These are phyloP conservation scores for Aspergillus ochraceoroseus DNA, from an alignment of 2,329 filamentous ascomycete genomes.

Conservation along the genomic window DNA sequence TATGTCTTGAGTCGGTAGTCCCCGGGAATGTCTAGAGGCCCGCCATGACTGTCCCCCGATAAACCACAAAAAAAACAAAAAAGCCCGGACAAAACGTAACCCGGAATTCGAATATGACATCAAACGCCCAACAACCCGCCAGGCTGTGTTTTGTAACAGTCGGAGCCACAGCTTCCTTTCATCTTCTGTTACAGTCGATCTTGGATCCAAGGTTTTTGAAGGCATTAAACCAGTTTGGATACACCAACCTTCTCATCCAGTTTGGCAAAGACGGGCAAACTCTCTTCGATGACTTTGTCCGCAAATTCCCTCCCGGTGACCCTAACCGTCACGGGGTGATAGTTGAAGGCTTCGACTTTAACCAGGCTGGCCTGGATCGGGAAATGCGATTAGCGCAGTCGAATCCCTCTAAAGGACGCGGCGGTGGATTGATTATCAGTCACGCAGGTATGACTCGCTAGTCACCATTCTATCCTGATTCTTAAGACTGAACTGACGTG, in stretches of 20 bases:
- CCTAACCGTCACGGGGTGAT: constrained; percentile 40
- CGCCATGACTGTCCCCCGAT: too few relatives aligned
- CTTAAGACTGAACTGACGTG: constrained; percentile 1
- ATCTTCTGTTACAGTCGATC: constrained; percentile 61
- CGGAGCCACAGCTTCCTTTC: constrained; percentile 84
- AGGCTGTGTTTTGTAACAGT: constrained; percentile 77
- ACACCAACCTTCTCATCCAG: constrained; percentile 71
- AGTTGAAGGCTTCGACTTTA: constrained; percentile 63
- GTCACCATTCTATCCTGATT: not conserved
- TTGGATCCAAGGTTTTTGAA: constrained; percentile 60
- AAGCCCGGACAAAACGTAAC: not conserved
- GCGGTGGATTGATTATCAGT: constrained; percentile 71
- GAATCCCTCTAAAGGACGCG: constrained; percentile 34
- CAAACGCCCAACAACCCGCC: constrained; percentile 14
- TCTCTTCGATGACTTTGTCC: constrained; percentile 47
- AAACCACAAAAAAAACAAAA: too few relatives aligned
- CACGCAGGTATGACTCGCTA: constrained; percentile 65
- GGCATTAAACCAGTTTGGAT: constrained; percentile 56
- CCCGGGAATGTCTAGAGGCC: too few relatives aligned
- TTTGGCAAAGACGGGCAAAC: constrained; percentile 64
- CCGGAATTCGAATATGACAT: constrained; percentile 13
- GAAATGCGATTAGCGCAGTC: constrained; percentile 56
- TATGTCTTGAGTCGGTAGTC: too few relatives aligned
- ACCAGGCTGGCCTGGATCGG: constrained; percentile 52
- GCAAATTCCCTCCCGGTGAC: constrained; percentile 23